A percentile compares a stretch with the other conserved stretches of the same genome.
Evolutionary conservation across 306 rosid genomes (phyloP).

Genomic region (Herpetospermum pedunculosum): DNA sequence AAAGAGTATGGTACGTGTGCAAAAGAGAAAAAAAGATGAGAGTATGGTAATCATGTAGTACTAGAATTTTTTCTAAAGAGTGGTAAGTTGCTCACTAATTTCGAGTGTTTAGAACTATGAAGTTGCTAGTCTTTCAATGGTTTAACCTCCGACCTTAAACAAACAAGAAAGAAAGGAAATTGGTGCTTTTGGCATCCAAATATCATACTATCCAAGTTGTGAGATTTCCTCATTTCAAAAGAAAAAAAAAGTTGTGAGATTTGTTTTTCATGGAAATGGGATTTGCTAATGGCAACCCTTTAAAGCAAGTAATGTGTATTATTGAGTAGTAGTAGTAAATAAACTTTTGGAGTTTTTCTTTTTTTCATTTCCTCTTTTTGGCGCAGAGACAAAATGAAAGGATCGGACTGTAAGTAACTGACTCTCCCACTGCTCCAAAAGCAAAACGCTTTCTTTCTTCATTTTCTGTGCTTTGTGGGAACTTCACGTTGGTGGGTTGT

Average conservation of each 20-base stretch:
- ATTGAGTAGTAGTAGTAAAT: neutral
- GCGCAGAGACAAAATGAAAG: slow-evolving; percentile 3
- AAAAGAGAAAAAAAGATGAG: no score
- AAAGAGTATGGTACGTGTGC: no score
- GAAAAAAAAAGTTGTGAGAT: neutral
- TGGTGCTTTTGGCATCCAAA: no score
- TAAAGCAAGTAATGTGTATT: neutral
- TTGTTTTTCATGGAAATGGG: neutral
- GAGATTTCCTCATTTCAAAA: no score
- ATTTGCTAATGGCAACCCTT: neutral
- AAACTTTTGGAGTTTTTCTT: neutral
- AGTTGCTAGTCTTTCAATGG: no score
- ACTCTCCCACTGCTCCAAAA: slow-evolving; percentile 5
- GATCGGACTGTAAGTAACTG: slow-evolving; percentile 7
- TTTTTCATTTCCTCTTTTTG: neutral
- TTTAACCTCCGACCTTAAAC: no score
- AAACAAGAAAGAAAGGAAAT: no score
- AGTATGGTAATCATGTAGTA: no score
- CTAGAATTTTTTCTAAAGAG: no score
- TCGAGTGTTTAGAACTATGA: no score
- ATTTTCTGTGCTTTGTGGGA: neutral
- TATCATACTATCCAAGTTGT: no score
- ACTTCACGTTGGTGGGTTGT: neutral
- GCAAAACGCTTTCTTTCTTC: slow-evolving; percentile 2
- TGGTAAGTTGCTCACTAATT: no score